Base-by-base conservation (phyloP, 148 eudicot species). In the Beta vulgaris region DNA sequence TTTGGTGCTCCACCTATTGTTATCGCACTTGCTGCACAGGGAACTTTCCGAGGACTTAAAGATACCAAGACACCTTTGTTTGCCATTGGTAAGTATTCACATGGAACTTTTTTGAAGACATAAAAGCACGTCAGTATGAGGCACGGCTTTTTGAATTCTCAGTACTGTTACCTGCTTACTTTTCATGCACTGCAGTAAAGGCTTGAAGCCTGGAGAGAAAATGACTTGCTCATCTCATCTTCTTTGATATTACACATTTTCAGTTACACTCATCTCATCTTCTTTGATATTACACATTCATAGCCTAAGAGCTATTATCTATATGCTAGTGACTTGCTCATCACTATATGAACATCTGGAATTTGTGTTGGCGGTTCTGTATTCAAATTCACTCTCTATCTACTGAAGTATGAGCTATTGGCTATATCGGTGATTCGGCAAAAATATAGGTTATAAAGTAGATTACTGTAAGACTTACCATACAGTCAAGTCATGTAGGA, bases 1-100 rank as follows among this genome's bases (percentile, higher is more conserved):
- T 86, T 95, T 69, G 98, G 98, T 87, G 93, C 98, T 80, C 96
- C 92, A 43, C 85, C 98, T 75, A 87, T 90, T 71, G 97, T 90
- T 72, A 84, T 95, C 42, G 93, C 98, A 53, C 97, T 90, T 77
- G 98, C 98, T 68, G 93, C 96, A 59, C 98, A 95, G 80, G 98
- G 98, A 76, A 85, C 89, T 43, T 95, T 92, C 71, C 88, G 98
- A 58, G 97, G 98, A 68, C 91, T 95, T 74, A 90, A 90, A 83
- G 98, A 95, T 77, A 95, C 97, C 15, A 92, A 84, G 83, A 95
- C 98, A 74, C 98, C 98, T 80, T 69, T 94, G 44, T 94, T 78
- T 90, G 98, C 97, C 32, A 86, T 94, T 77, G 98, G 98, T 79
- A 89, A 86, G 98, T 87, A 72, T 79, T 72, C 66, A 55, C 31